A percentile compares a stretch with the other conserved stretches of the same genome.
Conservation (phyloP, 1,139 yeast genomes). For the Williopsis jadinii region DNA sequence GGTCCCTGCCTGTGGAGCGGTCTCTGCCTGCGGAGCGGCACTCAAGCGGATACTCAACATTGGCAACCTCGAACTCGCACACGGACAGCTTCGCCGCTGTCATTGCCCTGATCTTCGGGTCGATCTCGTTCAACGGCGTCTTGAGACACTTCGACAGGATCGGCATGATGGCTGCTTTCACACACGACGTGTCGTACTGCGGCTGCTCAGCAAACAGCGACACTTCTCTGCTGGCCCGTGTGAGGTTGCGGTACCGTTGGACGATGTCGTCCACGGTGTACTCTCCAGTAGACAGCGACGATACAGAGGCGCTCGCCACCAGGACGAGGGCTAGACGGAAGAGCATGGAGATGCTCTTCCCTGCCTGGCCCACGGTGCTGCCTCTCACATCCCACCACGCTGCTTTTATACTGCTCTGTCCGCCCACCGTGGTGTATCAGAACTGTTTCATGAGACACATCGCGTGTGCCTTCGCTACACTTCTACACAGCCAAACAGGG, state of each 20-base stretch:
- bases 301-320: neutral
- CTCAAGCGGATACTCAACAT: conserved; percentile 29
- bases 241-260: conserved; percentile 8
- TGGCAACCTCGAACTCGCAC: conserved; percentile 47
- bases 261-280: conserved; percentile 7
- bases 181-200: conserved; percentile 22
- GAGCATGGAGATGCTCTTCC: neutral
- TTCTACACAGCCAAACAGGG: too few relatives aligned
- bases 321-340: neutral
- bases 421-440: neutral
- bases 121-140: conserved; percentile 24
- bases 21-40: conserved; percentile 22
- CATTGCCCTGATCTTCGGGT: conserved; percentile 23
- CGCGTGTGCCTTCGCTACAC: neutral
- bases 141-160: conserved; percentile 26
- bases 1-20: conserved; percentile 4
- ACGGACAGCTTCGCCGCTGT: conserved; percentile 44
- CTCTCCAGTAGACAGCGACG: neutral
- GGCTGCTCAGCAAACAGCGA: conserved; percentile 8
- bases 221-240: conserved; percentile 9
- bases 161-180: conserved; percentile 23
- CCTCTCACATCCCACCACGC: too few relatives aligned
- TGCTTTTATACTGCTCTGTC: neutral
- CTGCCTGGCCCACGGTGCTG: too few relatives aligned
- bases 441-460: neutral